These are phyloP conservation scores for Coemansia sp. DNA, from an alignment of 192 early-diverging fungal genomes.

Conservation along the genomic window DNA sequence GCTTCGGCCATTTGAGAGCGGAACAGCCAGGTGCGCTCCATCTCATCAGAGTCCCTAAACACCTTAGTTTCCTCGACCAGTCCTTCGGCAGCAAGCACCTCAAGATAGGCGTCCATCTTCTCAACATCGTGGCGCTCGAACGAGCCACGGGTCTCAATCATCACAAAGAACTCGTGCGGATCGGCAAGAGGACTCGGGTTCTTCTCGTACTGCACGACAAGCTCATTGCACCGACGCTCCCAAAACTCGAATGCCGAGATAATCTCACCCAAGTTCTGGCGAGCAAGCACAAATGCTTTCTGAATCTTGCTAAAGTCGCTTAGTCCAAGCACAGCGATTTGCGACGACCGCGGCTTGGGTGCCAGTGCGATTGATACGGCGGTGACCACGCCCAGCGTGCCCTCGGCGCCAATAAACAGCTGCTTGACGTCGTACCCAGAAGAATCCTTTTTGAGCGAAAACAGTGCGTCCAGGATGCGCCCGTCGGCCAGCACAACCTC, in stretches of 20 bases:
- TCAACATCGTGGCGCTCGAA: constrained; percentile 88
- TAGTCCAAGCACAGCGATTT: constrained; percentile 77
- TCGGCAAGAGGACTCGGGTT: constrained; percentile 17
- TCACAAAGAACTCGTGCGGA: constrained; percentile 54
- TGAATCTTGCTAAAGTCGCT: constrained; percentile 78
- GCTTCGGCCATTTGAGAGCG: constrained; percentile 49
- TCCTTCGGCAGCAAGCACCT: constrained; percentile 10
- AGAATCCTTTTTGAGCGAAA: constrained; percentile 90
- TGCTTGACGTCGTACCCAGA: constrained; percentile 98
- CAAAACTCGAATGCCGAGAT: constrained; percentile 98
- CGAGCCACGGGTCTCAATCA: constrained; percentile 92
- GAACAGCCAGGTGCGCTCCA: constrained; percentile 43
- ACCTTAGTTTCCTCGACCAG: constrained; percentile 20
- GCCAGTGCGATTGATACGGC: constrained; percentile 86
- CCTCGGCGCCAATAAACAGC: constrained; percentile 96
- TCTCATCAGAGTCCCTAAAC: constrained; percentile 20
- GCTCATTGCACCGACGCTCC: constrained; percentile 69
- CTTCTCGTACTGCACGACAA: constrained; percentile 55
- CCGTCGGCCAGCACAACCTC: constrained; percentile 95
- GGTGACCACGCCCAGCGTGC: constrained; percentile 92
- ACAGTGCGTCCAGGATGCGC: constrained; percentile 76
- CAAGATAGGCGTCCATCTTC: constrained; percentile 53
- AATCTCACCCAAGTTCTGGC: constrained; percentile 83
- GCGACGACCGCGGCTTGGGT: constrained; percentile 62
- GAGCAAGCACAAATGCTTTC: constrained; percentile 75